phyloP scores from a whole-genome alignment of 176 grass and related monocot genomes.

The Alopecurus myosuroides region DNA sequence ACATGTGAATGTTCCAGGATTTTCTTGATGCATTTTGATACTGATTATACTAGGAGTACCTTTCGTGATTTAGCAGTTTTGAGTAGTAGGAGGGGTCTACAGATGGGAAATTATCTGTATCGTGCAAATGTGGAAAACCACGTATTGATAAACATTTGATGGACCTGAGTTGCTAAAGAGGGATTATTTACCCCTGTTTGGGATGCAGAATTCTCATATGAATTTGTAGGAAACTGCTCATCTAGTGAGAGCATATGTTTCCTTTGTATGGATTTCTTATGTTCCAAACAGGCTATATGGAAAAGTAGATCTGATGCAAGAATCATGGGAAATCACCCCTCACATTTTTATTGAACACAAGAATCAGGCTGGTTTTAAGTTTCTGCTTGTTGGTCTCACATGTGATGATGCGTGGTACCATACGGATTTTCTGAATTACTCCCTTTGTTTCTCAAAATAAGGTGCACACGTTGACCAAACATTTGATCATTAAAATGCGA shows the following conservation, averaged over 20 bases:
- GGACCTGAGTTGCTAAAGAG: neutral
- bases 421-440: neutral
- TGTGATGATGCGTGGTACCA: neutral
- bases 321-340: neutral
- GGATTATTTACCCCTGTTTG: neutral
- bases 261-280: neutral
- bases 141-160: neutral
- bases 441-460: no score
- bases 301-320: neutral
- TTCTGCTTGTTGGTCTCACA: neutral
- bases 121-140: neutral
- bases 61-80: neutral
- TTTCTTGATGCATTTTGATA: neutral
- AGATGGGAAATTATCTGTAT: neutral
- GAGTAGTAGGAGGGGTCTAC: neutral
- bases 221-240: neutral
- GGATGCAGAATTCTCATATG: neutral
- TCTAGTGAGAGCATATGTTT: neutral
- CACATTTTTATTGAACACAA: conserved; percentile 1
- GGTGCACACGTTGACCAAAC: no score
- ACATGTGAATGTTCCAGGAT: neutral
- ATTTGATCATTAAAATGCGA: no score
- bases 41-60: neutral
- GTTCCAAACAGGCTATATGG: neutral
- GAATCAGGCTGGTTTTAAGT: conserved; percentile 1